Evolutionary conservation across 768 basidiomycete genomes (phyloP).

Genomic region (Amyloporia xantha): DNA sequence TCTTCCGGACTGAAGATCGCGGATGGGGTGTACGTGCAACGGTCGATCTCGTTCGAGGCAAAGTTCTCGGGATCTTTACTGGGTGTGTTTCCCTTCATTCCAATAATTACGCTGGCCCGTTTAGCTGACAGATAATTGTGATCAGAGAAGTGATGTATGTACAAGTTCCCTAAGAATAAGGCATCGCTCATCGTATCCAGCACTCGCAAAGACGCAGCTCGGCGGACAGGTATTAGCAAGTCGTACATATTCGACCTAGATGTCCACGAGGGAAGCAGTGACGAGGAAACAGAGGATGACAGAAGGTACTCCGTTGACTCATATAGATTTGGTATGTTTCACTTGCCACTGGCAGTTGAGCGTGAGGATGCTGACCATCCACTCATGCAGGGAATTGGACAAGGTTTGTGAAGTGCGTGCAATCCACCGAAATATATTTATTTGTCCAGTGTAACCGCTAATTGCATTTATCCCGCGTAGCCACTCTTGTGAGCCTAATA

Average conservation of each 20-base stretch:
- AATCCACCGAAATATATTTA: not conserved
- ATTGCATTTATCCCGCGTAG: constrained; percentile 29
- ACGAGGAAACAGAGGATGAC: constrained; percentile 27
- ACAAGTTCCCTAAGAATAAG: not conserved
- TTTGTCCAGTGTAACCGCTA: too few species aligned
- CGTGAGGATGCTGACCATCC: not conserved
- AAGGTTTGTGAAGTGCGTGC: constrained; percentile 60
- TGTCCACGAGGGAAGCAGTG: constrained; percentile 36
- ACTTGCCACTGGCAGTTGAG: not conserved
- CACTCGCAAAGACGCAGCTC: constrained; percentile 35
- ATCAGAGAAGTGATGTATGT: constrained; percentile 43
- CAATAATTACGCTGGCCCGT: too few species aligned
- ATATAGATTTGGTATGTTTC: constrained; percentile 38
- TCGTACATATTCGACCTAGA: constrained; percentile 62
- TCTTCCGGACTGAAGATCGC: constrained; percentile 54
- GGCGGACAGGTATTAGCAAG: constrained; percentile 29
- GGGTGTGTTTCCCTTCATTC: constrained; percentile 38
- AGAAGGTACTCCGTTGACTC: constrained; percentile 51
- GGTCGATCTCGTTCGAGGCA: constrained; percentile 38
- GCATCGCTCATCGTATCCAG: constrained; percentile 20
- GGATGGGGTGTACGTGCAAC: constrained; percentile 65
- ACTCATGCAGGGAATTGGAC: constrained; percentile 61
- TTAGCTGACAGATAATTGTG: not conserved
- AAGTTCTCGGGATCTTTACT: constrained; percentile 61
- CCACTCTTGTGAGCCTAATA: constrained; percentile 62